Evolutionary conservation across 257 asterid species (phyloP), one percentile per base, ranked within the genome.

Genomic region (Buddleja alternifolia): DNA sequence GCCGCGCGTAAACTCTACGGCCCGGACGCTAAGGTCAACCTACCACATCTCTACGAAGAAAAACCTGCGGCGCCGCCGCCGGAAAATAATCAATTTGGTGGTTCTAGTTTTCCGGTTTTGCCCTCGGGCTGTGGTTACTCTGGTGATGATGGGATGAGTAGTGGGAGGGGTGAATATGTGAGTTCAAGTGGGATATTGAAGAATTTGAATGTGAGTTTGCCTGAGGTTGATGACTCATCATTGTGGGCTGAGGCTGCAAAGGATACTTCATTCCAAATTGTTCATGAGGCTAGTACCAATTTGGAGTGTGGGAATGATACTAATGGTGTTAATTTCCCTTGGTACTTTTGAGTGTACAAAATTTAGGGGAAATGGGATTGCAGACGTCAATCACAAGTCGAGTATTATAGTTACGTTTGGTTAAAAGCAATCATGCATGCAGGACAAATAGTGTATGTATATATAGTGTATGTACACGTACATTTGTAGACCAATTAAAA

Each of bases 1-100:
- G 95, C 97, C 0, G 96, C 97, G 14, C 78, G 87, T 1, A 79
- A 71, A 53, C 90, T 90, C 25, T 84, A 74, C 73, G 94, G 96
- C 2, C 77, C 89, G 0, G 78, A 84, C 7, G 89, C 92, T 1
- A 81, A 80, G 61, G 78, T 90, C 73, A 90, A 90, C 29, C 60
- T 90, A 10, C 97, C 97, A 4, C 85, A 85, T 58, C 64, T 88
- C 41, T 73, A 65, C 37, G 73, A 69, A 23, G 63, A 76, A 12
- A 25, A 37, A 3, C 54, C 3, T 19, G 50, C 63, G 3, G 39
- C 11, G 3, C 37, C 29, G 21, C 16, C 45, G 9, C 3, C 10
- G 58, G 15, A 4, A 6, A 47, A 3, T 11, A 15, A 6, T 19
- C 45, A 10, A 46, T 9, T 12, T 12, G 0, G 2, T 63, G n/a